Evolutionary conservation across 2,329 filamentous ascomycete species (phyloP).

Genomic region (Achaetomium macrosporum): DNA sequence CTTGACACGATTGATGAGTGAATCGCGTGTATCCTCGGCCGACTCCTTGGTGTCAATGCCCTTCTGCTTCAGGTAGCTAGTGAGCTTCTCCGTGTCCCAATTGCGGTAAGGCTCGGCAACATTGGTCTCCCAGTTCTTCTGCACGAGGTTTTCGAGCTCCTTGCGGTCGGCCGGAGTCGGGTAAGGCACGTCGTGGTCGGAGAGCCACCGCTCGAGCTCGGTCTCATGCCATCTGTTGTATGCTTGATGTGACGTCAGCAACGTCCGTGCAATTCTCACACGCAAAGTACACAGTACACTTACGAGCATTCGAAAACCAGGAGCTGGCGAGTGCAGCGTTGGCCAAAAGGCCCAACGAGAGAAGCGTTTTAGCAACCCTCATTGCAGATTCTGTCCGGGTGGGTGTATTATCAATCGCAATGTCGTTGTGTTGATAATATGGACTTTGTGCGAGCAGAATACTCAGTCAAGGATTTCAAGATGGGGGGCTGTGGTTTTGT

Average conservation of each 20-base stretch:
- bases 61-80: conserved; percentile 62
- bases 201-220: conserved; percentile 94
- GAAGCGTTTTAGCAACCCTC: conserved; percentile 68
- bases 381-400: conserved; percentile 44
- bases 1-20: conserved; percentile 64
- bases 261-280: not conserved
- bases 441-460: not conserved
- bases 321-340: conserved; percentile 65
- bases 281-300: conserved; percentile 31
- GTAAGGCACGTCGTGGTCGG: conserved; percentile 85
- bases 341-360: conserved; percentile 66
- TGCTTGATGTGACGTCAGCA: conserved; percentile 46
- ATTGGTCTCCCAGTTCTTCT: conserved; percentile 80
- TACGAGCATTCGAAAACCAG: conserved; percentile 86
- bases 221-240: conserved; percentile 99
- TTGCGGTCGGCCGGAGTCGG: conserved; percentile 88
- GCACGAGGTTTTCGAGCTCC: conserved; percentile 86
- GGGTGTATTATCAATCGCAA: not conserved
- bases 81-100: conserved; percentile 68
- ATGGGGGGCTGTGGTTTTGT: conserved; percentile 7
- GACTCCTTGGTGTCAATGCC: conserved; percentile 63
- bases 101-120: conserved; percentile 68
- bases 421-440: not conserved
- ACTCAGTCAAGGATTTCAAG: not conserved
- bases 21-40: conserved; percentile 63